phyloP scores from a whole-genome alignment of 345 rosid genomes.

The Salix caprea region DNA sequence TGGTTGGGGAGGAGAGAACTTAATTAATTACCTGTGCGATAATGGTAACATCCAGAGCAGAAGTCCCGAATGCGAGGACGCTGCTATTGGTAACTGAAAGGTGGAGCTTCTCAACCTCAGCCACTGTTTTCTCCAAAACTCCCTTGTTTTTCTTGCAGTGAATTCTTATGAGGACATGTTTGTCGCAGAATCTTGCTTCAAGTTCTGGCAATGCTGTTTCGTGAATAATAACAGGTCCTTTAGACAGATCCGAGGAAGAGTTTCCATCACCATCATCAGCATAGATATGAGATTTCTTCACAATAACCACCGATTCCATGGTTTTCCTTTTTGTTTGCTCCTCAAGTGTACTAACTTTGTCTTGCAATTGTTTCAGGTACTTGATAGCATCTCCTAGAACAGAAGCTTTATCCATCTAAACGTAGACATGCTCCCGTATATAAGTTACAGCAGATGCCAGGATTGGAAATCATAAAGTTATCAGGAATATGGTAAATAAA shows the following conservation, averaged over 20 bases:
- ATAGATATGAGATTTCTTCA: constrained; percentile 61
- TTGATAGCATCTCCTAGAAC: constrained; percentile 82
- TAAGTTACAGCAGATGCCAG: not conserved
- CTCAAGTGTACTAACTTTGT: constrained; percentile 61
- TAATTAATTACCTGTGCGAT: constrained; percentile 60
- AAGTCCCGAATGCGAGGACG: constrained; percentile 65
- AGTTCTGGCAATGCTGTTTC: constrained; percentile 59
- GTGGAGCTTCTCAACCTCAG: constrained; percentile 60
- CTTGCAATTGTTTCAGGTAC: constrained; percentile 81
- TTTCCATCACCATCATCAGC: constrained; percentile 31
- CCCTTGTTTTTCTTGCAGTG: constrained; percentile 78
- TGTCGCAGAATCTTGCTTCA: constrained; percentile 69
- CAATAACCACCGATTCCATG: constrained; percentile 62
- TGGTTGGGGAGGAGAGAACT: not conserved
- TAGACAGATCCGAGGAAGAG: constrained; percentile 30
- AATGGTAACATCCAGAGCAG: constrained; percentile 60
- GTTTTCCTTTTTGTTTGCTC: constrained; percentile 57
- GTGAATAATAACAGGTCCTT: constrained; percentile 16
- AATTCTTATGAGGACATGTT: constrained; percentile 62
- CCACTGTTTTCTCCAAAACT: constrained; percentile 46
- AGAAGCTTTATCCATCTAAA: constrained; percentile 89
- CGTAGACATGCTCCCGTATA: not conserved
- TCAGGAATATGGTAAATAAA: not conserved
- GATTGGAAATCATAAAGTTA: not conserved
- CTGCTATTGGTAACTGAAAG: constrained; percentile 52